phyloP scores from a whole-genome alignment of 2,329 filamentous ascomycete genomes.

The Fusarium guadeloupense region DNA sequence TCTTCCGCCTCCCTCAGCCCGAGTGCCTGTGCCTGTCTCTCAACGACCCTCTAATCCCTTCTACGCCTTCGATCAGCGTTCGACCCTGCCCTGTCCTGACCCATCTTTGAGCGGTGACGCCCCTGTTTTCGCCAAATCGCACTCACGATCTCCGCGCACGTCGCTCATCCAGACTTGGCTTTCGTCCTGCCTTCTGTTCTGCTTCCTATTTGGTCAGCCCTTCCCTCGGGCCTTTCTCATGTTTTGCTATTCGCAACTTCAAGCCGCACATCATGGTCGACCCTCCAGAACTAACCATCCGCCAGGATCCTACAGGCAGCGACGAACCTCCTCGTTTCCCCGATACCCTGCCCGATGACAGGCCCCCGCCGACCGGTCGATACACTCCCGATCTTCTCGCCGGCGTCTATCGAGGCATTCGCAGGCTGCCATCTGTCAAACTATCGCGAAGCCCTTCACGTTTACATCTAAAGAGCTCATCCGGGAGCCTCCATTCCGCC shows the following conservation, averaged over 20 bases:
- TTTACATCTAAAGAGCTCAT: slow-evolving; percentile 48
- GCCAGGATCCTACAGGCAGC: slow-evolving; percentile 42
- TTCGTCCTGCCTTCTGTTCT: slow-evolving; percentile 15
- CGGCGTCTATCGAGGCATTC: slow-evolving; percentile 62
- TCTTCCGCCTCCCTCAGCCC: slow-evolving; percentile 11
- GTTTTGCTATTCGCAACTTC: slow-evolving; percentile 19
- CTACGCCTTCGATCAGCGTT: slow-evolving; percentile 26
- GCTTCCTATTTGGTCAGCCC: slow-evolving; percentile 32
- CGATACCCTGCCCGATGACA: slow-evolving; percentile 57
- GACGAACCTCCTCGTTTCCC: slow-evolving; percentile 53
- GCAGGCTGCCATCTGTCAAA: slow-evolving; percentile 56
- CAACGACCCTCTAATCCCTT: slow-evolving; percentile 20
- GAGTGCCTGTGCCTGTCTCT: slow-evolving; percentile 11
- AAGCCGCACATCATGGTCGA: slow-evolving; percentile 41
- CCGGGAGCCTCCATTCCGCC: slow-evolving; percentile 28
- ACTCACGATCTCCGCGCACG: slow-evolving; percentile 41
- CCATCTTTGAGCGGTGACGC: slow-evolving; percentile 41
- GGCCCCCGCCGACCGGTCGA: slow-evolving; percentile 42
- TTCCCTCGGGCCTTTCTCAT: slow-evolving; percentile 25
- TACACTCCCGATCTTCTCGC: slow-evolving; percentile 59
- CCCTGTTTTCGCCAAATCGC: slow-evolving; percentile 40
- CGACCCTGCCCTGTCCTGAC: slow-evolving; percentile 38
- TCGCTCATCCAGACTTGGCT: slow-evolving; percentile 28
- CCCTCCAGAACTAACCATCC: slow-evolving; percentile 45
- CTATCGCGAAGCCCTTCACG: slow-evolving; percentile 57